Percentiles rank a stretch among this genome's conserved stretches.
Conservation (phyloP, 805 yeast genomes). For the Saturnispora diversa region DNA sequence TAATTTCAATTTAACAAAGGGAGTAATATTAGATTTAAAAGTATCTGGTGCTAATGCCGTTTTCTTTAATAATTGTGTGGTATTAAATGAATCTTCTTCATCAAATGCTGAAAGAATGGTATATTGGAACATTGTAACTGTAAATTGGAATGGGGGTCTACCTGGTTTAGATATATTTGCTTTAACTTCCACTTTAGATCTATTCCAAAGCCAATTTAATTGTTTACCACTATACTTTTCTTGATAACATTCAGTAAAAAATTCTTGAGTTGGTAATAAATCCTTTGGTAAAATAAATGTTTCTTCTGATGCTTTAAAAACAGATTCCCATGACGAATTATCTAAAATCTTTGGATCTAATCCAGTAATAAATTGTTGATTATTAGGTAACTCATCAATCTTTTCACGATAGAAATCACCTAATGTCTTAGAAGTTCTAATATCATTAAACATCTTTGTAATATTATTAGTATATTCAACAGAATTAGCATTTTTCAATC, state of each 20-base stretch:
- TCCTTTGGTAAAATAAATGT: constrained; percentile 61
- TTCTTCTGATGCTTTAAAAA: constrained; percentile 27
- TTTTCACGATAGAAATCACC: constrained; percentile 33
- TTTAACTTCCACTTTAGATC: constrained; percentile 84
- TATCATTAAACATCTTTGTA: constrained; percentile 93
- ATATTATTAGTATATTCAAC: constrained; percentile 89
- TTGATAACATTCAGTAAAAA: constrained; percentile 60
- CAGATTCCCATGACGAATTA: constrained; percentile 27
- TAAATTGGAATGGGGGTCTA: constrained; percentile 71
- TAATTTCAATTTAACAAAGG: constrained; percentile 71
- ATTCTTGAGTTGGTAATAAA: constrained; percentile 54
- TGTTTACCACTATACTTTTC: constrained; percentile 79
- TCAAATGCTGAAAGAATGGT: constrained; percentile 82
- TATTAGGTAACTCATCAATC: constrained; percentile 12
- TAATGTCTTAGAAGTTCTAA: constrained; percentile 74
- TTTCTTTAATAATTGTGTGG: constrained; percentile 50
- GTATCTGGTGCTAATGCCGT: constrained; percentile 61
- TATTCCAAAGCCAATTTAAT: constrained; percentile 93
- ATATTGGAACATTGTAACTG: constrained; percentile 80
- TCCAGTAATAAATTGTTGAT: constrained; percentile 22
- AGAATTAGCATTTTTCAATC: constrained; percentile 82
- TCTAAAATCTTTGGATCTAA: constrained; percentile 30
- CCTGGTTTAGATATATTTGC: constrained; percentile 79
- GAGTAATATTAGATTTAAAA: constrained; percentile 69
- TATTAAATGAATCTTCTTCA: constrained; percentile 50